Evolutionary conservation across 495 filamentous ascomycete species (phyloP).

Genomic region (Aspergillus asperescens): DNA sequence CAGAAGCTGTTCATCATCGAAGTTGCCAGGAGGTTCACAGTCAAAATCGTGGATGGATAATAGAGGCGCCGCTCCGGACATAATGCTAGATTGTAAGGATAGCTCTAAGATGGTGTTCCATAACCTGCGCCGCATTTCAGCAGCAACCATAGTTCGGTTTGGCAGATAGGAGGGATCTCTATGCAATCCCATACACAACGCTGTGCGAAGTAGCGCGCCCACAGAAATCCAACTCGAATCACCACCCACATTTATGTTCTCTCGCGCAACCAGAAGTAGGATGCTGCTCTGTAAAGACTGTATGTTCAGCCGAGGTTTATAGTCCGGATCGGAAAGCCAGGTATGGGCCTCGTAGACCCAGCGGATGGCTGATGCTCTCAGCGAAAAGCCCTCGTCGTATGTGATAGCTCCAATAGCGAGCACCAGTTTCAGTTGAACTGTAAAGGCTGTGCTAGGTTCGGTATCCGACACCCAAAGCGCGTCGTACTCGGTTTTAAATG

Average conservation of each 20-base stretch:
- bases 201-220: conserved; percentile 50
- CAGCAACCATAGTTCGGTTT: conserved; percentile 31
- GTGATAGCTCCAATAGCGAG: conserved; percentile 46
- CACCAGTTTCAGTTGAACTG: conserved; percentile 48
- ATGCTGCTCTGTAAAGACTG: conserved; percentile 45
- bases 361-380: conserved; percentile 36
- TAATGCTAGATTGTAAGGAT: conserved; percentile 46
- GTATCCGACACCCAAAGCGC: conserved; percentile 26
- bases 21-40: conserved; percentile 49
- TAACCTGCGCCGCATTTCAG: conserved; percentile 56
- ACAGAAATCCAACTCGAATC: conserved; percentile 54
- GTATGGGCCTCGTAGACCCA: conserved; percentile 51
- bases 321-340: conserved; percentile 48
- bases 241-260: conserved; percentile 40
- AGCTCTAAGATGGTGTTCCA: conserved; percentile 60
- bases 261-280: conserved; percentile 44
- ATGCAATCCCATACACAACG: conserved; percentile 59
- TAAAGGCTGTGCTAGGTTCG: conserved; percentile 19
- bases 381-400: conserved; percentile 28
- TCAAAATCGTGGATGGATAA: conserved; percentile 49
- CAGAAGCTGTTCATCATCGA: conserved; percentile 34
- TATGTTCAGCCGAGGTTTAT: conserved; percentile 44
- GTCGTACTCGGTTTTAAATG: conserved; percentile 44
- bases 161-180: conserved; percentile 50
- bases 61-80: conserved; percentile 47